Evolutionary conservation across 1,284 basidiomycete species (phyloP).

Genomic region (Tilletia horrida): DNA sequence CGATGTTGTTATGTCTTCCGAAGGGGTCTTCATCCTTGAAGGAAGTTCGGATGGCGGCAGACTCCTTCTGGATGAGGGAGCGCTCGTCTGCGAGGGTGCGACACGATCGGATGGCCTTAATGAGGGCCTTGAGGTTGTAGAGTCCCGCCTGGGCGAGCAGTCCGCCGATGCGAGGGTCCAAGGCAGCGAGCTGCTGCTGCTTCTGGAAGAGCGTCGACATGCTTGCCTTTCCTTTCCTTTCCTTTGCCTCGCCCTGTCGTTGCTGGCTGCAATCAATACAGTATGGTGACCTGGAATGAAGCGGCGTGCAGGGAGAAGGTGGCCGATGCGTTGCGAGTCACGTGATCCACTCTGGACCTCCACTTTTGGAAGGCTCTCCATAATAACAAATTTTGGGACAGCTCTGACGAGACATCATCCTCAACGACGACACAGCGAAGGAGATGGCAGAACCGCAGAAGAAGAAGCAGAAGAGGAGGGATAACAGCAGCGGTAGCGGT

Average conservation of each 20-base stretch:
- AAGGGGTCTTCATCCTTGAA: conserved; percentile 81
- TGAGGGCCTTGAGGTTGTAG: conserved; percentile 56
- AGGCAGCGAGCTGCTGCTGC: conserved; percentile 55
- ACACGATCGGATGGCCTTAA: conserved; percentile 57
- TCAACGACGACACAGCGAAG: too few species aligned
- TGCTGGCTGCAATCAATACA: not conserved
- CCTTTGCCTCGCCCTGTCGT: not conserved
- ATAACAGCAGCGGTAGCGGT: too few species aligned
- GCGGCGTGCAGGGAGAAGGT: too few species aligned
- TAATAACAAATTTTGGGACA: too few species aligned
- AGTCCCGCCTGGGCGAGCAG: conserved; percentile 52
- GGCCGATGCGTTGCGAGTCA: too few species aligned
- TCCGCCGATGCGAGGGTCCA: conserved; percentile 53
- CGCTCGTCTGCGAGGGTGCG: conserved; percentile 98
- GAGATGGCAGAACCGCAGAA: too few species aligned
- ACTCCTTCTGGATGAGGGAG: conserved; percentile 91
- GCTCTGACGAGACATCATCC: too few species aligned
- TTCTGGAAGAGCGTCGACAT: conserved; percentile 55
- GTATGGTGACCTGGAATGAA: too few species aligned
- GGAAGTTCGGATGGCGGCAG: conserved; percentile 91
- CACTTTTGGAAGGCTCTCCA: too few species aligned
- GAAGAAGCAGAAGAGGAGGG: too few species aligned
- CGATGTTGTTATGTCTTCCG: conserved; percentile 94
- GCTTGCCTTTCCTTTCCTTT: not conserved
- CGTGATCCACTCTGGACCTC: too few species aligned